Base-by-base conservation (phyloP, 108 stramenopile genomes). In the Tribonema minus region DNA sequence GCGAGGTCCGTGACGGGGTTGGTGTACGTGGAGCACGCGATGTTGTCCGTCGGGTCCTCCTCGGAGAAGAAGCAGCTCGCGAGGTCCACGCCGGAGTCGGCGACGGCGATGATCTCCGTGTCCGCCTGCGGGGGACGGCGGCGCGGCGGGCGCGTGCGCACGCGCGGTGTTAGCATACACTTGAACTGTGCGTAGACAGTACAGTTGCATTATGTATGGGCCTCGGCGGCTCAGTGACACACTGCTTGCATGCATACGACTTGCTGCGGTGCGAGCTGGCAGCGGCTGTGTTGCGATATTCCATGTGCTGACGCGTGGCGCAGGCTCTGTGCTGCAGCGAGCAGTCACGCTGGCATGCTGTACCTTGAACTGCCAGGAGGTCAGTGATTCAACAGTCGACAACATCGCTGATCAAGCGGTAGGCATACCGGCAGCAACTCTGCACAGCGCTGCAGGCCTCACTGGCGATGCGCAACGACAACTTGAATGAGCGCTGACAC, bases 21-120 rank as follows among this genome's bases (percentile, higher is more conserved):
- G 7, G 64, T 41, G 64, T 66, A 75, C 30, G 64, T 35, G 0
- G 74, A 75, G 33, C 74, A 75, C 32, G 40, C 74, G 64, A 75
- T 75, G 27, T 75, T 75, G 5, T 58, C 58, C 4, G 27, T 40
- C n/a, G n/a, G 38, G 5, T 36, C n/a, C 28, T 66, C 64, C 54
- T 71, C 79, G 5, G 33, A 30, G 46, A 80, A 80, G 68, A 70
- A 80, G 60, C 79, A 80, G 7, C 68, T 70, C 26, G 60, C 64
- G 12, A 58, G 7, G 63, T 80, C 79, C 36, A 80, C 41, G 5
- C 79, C 79, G 7, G 79, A 70, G 70, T 80, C 79, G 6, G 69
- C 79, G 70, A 80, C 46, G 15, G 68, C 67, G 28, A 80, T 58
- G 0, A 80, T 70, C 79, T 80, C 34, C 15, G 12, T 28, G 36